Evolutionary conservation across 345 rosid genomes (phyloP).

Genomic region (Pistacia integerrima): DNA sequence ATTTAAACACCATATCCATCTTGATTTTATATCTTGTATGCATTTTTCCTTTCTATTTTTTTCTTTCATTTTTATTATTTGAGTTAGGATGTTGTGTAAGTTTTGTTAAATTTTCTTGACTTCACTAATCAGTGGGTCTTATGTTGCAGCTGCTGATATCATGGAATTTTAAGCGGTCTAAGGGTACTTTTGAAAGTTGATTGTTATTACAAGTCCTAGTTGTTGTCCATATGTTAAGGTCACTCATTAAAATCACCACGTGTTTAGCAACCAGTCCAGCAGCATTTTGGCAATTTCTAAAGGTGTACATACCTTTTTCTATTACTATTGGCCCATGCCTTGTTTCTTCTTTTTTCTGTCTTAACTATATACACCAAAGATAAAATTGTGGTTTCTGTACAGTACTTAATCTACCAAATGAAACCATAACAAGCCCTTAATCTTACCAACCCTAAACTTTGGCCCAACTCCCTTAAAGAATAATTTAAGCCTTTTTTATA

Average conservation of each 20-base stretch:
- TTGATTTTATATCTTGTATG: too few species aligned
- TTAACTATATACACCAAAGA: neutral
- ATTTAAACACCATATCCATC: too few species aligned
- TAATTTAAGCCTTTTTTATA: too few species aligned
- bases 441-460: neutral
- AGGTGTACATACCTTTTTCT: neutral
- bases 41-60: too few species aligned
- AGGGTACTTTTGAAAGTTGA: neutral
- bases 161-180: neutral
- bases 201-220: neutral
- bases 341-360: neutral
- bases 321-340: neutral
- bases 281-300: neutral
- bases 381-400: neutral
- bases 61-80: too few species aligned
- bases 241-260: neutral
- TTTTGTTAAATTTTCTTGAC: neutral
- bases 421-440: conserved; percentile 6
- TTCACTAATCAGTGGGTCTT: neutral
- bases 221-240: neutral
- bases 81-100: neutral
- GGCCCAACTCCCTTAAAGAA: too few species aligned
- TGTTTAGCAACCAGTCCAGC: neutral
- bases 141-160: neutral
- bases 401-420: neutral